A percentile compares a stretch with the other conserved stretches of the same genome.
These are phyloP conservation scores for Chaetomiaceae sp. DNA, from an alignment of 2,329 filamentous ascomycete genomes.

Conservation along the genomic window DNA sequence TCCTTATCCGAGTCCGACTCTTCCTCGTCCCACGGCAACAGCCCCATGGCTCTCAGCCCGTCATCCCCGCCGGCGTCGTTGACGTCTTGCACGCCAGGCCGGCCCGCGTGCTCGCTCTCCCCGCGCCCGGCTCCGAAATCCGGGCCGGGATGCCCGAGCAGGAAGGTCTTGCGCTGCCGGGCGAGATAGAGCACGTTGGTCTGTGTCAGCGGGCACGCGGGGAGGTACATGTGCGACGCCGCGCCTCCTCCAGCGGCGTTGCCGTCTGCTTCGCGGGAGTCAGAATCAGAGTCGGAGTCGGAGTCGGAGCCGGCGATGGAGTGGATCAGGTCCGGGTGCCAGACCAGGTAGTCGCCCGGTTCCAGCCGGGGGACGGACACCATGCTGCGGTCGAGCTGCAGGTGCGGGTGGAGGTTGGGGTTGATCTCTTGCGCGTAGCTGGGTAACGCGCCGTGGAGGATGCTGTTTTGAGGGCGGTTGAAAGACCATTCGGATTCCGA, in stretches of 20 bases:
- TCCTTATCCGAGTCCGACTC: conserved; percentile 32
- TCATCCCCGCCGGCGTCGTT: conserved; percentile 38
- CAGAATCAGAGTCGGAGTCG: no score
- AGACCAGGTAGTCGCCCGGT: conserved; percentile 72
- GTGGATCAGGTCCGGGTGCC: conserved; percentile 69
- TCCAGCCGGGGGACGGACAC: conserved; percentile 62
- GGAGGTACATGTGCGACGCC: conserved; percentile 35
- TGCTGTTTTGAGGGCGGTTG: conserved; percentile 38
- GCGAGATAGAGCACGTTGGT: conserved; percentile 40
- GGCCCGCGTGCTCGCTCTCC: conserved; percentile 33
- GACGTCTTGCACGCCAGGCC: conserved; percentile 36
- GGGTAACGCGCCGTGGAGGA: conserved; percentile 65
- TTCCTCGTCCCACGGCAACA: conserved; percentile 39
- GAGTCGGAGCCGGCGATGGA: conserved; percentile 31
- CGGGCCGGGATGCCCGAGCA: conserved; percentile 38
- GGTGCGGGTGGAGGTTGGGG: conserved; percentile 64
- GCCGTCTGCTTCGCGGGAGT: no score
- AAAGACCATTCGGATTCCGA: conserved; percentile 48
- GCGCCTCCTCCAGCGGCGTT: conserved; percentile 29
- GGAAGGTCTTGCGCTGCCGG: conserved; percentile 39
- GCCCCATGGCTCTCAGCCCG: conserved; percentile 38
- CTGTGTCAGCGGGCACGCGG: conserved; percentile 39
- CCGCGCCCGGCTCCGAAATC: conserved; percentile 34
- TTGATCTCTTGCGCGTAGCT: conserved; percentile 68
- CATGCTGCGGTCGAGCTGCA: conserved; percentile 63